phyloP scores from a whole-genome alignment of 116 monocot species.

The Posidonia oceanica region DNA sequence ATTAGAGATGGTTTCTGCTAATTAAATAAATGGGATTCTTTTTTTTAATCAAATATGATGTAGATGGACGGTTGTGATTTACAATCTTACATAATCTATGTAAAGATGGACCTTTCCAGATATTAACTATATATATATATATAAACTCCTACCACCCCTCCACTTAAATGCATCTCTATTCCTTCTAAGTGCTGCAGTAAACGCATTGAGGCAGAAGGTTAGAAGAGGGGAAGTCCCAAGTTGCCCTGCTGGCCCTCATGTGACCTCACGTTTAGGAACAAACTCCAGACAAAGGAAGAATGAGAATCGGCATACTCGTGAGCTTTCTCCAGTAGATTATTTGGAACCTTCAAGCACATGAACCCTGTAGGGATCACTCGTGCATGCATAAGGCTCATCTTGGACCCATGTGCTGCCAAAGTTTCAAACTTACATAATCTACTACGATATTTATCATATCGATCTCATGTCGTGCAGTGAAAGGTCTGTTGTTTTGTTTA shows the following conservation, averaged over 20 bases:
- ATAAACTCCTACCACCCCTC: too few relatives aligned
- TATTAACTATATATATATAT: too few relatives aligned
- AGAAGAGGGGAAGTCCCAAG: too few relatives aligned
- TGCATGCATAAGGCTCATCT: neutral
- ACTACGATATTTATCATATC: neutral
- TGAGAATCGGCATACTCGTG: neutral
- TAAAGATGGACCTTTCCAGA: too few relatives aligned
- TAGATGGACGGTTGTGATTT: too few relatives aligned
- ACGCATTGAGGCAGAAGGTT: too few relatives aligned
- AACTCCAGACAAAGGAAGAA: slow-evolving; percentile 3
- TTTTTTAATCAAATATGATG: too few relatives aligned
- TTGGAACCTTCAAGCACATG: slow-evolving; percentile 15
- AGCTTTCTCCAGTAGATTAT: neutral
- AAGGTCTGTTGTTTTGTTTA: neutral
- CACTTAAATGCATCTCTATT: too few relatives aligned
- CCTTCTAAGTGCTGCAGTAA: too few relatives aligned
- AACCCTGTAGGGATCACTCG: neutral
- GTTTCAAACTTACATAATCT: neutral
- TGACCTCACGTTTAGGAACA: slow-evolving; percentile 4
- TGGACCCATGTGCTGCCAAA: neutral
- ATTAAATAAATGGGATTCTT: too few relatives aligned
- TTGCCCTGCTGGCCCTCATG: neutral
- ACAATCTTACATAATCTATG: too few relatives aligned
- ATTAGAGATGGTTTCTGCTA: too few relatives aligned
- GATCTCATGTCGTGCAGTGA: slow-evolving; percentile 4